phyloP scores from a whole-genome alignment of 768 basidiomycete species.

The Trametes gibbosa region DNA sequence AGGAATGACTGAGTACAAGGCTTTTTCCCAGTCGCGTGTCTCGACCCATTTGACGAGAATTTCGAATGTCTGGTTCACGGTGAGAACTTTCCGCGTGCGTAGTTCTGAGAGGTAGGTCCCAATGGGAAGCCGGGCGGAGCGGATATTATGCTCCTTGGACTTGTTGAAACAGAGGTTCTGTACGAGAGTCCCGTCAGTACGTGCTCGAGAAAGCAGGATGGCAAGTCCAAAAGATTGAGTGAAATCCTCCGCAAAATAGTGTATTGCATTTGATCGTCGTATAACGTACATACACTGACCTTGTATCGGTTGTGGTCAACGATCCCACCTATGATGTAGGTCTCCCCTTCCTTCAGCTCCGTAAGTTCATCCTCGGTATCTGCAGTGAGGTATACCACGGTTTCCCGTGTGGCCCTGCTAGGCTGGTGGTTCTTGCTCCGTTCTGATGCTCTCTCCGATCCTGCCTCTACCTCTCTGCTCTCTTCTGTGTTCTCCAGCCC shows the following conservation, averaged over 20 bases:
- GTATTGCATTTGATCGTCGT: background rate
- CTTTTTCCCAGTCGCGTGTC: constrained; percentile 78
- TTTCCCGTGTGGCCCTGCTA: constrained; percentile 32
- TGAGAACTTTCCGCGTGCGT: constrained; percentile 90
- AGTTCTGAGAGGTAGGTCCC: constrained; percentile 85
- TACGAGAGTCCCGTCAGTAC: background rate
- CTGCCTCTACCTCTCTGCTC: constrained; percentile 1
- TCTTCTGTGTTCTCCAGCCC: background rate
- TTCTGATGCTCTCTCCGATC: background rate
- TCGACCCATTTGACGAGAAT: constrained; percentile 91
- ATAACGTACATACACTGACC: constrained; percentile 39
- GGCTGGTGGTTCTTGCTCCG: background rate
- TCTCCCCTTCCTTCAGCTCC: constrained; percentile 80
- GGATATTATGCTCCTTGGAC: constrained; percentile 68
- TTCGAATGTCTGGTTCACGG: constrained; percentile 94
- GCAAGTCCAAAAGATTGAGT: background rate
- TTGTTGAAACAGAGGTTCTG: constrained; percentile 91
- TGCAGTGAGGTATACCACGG: constrained; percentile 89
- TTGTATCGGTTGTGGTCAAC: constrained; percentile 97
- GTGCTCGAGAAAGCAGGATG: background rate
- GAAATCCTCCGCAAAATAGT: background rate
- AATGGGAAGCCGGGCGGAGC: constrained; percentile 90
- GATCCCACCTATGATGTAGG: constrained; percentile 94
- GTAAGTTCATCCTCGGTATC: constrained; percentile 85
- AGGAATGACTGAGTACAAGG: constrained; percentile 88